phyloP scores from a whole-genome alignment of 2,329 filamentous ascomycete species.

The Sporothrix humicola region DNA sequence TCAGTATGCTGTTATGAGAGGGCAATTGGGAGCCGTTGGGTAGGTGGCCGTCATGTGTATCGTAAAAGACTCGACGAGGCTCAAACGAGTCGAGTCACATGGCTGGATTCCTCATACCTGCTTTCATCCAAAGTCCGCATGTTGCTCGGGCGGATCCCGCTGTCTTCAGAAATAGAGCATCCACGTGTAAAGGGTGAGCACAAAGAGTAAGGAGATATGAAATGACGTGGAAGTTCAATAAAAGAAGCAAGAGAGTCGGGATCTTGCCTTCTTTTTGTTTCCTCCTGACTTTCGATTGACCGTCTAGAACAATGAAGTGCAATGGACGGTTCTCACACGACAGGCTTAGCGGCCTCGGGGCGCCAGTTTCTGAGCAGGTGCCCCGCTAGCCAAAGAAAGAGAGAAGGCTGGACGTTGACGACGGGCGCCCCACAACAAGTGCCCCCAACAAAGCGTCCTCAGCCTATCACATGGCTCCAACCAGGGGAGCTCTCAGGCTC shows the following conservation, averaged over 20 bases:
- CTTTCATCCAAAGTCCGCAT: constrained; percentile 63
- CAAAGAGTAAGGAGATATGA: neutral
- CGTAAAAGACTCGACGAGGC: neutral
- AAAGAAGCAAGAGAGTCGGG: neutral
- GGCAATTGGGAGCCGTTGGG: too few species aligned
- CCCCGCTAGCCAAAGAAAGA: constrained; percentile 26
- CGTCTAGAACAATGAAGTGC: neutral
- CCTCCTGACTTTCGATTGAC: neutral
- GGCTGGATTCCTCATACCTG: constrained; percentile 48
- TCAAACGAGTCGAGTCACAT: constrained; percentile 6
- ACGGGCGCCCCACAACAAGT: constrained; percentile 17
- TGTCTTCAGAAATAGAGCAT: constrained; percentile 8
- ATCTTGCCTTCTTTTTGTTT: constrained; percentile 21
- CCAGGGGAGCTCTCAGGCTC: constrained; percentile 14
- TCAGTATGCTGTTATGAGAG: neutral
- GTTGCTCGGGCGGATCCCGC: constrained; percentile 15
- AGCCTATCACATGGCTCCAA: constrained; percentile 21
- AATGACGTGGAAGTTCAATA: neutral
- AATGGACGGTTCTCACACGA: constrained; percentile 23
- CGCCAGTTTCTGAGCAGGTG: constrained; percentile 15
- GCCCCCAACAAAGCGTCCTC: neutral
- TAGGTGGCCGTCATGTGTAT: neutral
- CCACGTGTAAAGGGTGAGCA: neutral
- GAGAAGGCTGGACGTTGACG: constrained; percentile 17
- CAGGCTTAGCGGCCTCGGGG: constrained; percentile 33